phyloP scores from a whole-genome alignment of 768 basidiomycete species.

The Pilatotrama ljubarskyi region DNA sequence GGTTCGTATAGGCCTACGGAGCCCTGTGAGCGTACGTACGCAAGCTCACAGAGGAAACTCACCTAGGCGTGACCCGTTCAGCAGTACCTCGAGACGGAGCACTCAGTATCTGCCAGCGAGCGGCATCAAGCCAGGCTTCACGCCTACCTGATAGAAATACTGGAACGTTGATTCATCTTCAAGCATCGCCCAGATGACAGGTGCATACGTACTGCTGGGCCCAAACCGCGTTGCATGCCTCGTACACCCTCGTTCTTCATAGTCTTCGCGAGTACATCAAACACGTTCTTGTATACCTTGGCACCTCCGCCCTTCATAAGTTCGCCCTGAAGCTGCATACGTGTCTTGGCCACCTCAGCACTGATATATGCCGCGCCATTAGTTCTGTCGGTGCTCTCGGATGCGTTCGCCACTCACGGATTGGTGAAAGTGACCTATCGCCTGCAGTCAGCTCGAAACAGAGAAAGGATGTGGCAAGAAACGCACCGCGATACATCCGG shows the following conservation, averaged over 20 bases:
- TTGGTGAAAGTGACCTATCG: conserved; percentile 74
- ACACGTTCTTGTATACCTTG: conserved; percentile 84
- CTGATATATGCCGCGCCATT: not conserved
- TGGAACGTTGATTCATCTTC: conserved; percentile 31
- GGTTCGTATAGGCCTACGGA: conserved; percentile 89
- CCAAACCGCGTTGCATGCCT: conserved; percentile 87
- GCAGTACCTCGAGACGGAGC: conserved; percentile 57
- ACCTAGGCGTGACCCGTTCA: conserved; percentile 93
- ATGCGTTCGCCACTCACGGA: conserved; percentile 31
- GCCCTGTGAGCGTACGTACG: not conserved
- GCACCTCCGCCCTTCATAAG: conserved; percentile 66
- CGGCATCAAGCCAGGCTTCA: not conserved
- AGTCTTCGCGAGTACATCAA: conserved; percentile 80
- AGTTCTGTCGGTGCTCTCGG: not conserved
- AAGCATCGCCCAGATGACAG: conserved; percentile 27
- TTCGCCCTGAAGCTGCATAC: conserved; percentile 95
- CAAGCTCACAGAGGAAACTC: conserved; percentile 1
- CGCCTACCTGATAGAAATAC: conserved; percentile 88
- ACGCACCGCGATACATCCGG: conserved; percentile 84
- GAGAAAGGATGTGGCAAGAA: no score
- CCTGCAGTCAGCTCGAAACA: conserved; percentile 16
- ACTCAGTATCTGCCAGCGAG: not conserved
- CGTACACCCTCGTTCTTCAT: conserved; percentile 84
- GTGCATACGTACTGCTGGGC: conserved; percentile 64
- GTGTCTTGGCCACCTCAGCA: conserved; percentile 86